These are phyloP conservation scores for Boletales sp. DNA, from an alignment of 768 basidiomycete species.

Conservation along the genomic window DNA sequence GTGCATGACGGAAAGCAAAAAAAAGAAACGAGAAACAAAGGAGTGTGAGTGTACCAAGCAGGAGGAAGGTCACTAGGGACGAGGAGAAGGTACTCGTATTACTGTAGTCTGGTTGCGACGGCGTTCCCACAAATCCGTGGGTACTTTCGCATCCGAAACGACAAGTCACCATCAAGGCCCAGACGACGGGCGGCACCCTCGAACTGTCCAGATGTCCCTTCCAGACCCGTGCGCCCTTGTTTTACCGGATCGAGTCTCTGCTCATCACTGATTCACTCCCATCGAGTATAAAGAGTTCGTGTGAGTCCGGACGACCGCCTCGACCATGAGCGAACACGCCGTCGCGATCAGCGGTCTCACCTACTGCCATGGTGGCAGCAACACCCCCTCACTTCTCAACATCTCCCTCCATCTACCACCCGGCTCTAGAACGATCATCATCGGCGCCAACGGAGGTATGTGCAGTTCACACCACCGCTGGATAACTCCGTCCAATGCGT, in stretches of 20 bases:
- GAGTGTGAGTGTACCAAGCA: slow-evolving; percentile 26
- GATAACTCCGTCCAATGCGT: background rate
- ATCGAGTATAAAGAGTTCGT: too few relatives aligned
- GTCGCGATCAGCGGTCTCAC: slow-evolving; percentile 49
- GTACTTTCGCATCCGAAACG: too few relatives aligned
- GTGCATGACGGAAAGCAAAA: slow-evolving; percentile 22
- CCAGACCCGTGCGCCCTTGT: too few relatives aligned
- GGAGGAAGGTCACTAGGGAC: slow-evolving; percentile 4
- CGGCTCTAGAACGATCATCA: slow-evolving; percentile 80
- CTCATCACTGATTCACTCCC: too few relatives aligned
- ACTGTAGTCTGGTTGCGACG: too few relatives aligned
- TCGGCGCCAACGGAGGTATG: slow-evolving; percentile 92
- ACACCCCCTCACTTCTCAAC: slow-evolving; percentile 54
- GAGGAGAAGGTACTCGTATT: too few relatives aligned
- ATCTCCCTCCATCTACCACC: slow-evolving; percentile 63
- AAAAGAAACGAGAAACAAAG: slow-evolving; percentile 25
- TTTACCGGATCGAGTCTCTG: too few relatives aligned
- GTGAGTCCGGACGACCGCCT: too few relatives aligned
- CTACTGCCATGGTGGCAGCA: slow-evolving; percentile 47
- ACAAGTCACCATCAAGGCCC: too few relatives aligned
- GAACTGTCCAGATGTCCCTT: too few relatives aligned
- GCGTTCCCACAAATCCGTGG: too few relatives aligned
- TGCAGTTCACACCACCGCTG: slow-evolving; percentile 19
- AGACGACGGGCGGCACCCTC: too few relatives aligned
- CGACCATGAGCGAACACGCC: background rate